Base-by-base conservation (phyloP, 2,329 filamentous ascomycete genomes). In the Cytospora piceae region DNA sequence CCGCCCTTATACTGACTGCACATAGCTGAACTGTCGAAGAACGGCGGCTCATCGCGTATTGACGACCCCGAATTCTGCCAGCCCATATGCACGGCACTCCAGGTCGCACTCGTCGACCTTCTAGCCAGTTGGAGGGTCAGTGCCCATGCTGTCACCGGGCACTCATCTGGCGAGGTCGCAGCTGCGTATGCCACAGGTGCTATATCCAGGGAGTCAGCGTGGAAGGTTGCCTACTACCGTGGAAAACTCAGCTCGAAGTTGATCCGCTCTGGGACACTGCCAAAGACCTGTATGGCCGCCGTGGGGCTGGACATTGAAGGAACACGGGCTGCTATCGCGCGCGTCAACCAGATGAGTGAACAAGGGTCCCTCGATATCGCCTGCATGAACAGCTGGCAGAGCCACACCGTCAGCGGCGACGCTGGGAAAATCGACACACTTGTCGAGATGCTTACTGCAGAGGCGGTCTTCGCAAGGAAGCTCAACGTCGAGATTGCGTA, bases 81-180 rank as follows among this genome's bases (percentile, higher is more conserved):
- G 64, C 72, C 74, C 2, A 64, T 72, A 9, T 74, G 71, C 24
- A 75, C 75, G 1, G 74, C 73, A 3, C 52, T 76, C 0, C 74
- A 77, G 61, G 58, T 76, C 3, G 72, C 69, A 0, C 70, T 77
- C 1, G 72, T 77, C 2, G 71, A 77, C 39, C 65, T 77, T 0
- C 66, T 78, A 6, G 57, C 51, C 1, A 68, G 66, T 9, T 71
- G 69, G 34, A 74, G 71, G 1, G 54, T 78, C 4, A 46, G 4
- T 0, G 73, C 73, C 3, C 58, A 61, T 8, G 71, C 68, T 17
- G 72, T 75, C 15, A 71, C 74, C 7, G 76, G 76, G 24, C 76
- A 78, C 67, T 77, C 75, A 2, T 75, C 73, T 0, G 76, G 76
- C 9, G 76, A 78, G 60, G 76, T 78, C 22, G 75, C 71, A 0